Conservation (phyloP, 129 eudicot species). For the Heracleum sosnowskyi region DNA sequence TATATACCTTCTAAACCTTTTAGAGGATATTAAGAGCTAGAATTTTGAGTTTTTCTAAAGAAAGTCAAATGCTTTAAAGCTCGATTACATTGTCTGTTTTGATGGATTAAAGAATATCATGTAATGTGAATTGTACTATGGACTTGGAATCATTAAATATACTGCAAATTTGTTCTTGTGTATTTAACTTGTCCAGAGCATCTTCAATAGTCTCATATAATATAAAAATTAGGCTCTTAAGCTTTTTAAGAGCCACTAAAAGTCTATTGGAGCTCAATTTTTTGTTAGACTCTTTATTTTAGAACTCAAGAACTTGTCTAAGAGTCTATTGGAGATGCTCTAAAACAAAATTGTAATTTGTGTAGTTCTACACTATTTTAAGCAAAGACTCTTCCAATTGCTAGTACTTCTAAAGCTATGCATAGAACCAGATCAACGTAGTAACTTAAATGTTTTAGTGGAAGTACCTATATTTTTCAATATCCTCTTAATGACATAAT, state of each 20-base stretch:
- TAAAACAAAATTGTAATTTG: too few relatives aligned
- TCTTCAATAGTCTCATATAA: too few relatives aligned
- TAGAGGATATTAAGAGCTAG: background rate
- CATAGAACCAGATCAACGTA: background rate
- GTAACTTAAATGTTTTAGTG: background rate
- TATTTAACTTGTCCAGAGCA: background rate
- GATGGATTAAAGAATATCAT: constrained; percentile 11
- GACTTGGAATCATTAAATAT: background rate
- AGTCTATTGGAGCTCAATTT: too few relatives aligned
- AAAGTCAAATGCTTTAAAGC: background rate
- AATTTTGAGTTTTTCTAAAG: background rate
- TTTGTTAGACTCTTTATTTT: too few relatives aligned
- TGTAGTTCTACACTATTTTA: too few relatives aligned
- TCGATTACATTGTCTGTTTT: constrained; percentile 1
- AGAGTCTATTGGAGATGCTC: too few relatives aligned
- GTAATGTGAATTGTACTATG: constrained; percentile 14
- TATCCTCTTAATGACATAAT: background rate
- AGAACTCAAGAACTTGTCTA: too few relatives aligned
- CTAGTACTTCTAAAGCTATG: background rate
- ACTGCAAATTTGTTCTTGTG: background rate
- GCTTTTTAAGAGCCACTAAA: too few relatives aligned
- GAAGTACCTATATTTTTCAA: background rate
- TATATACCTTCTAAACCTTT: constrained; percentile 35
- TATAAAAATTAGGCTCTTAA: too few relatives aligned
- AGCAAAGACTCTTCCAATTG: background rate